Base-by-base conservation (phyloP, 768 basidiomycete species). In the Termitomyces sp. region DNA sequence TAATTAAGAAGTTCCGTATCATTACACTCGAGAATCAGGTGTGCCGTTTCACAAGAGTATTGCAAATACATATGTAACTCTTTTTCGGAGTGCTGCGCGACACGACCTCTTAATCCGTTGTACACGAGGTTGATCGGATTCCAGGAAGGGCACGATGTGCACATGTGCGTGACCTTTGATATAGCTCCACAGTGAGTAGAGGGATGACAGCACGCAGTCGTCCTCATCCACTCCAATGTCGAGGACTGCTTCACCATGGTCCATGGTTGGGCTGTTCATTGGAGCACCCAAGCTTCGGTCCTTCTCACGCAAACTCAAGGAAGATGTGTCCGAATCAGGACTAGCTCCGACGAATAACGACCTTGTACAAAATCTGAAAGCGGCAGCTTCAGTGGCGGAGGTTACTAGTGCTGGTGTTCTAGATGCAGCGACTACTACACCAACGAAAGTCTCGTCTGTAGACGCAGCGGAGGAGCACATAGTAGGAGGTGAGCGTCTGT, bases 231-330 rank as follows among this genome's bases (percentile, higher is more conserved):
- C 37, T 29, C 22, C 51, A 28, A 64, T 64, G 60, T 47, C 58
- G 42, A 55, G 26, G 20, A 47, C 53, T 6, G 44, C 33, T 31
- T 64, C 63, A 24, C 55, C 60, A 56, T 64, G 60, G 51, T 62
- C 60, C 10, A 56, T 64, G 45, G 53, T 64, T 7, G 60, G 60
- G n/a, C 22, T 62, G 54, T 54, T 64, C 24, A 64, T 62, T 47
- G 56, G 60, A 36, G 22, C 41, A 18, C 57, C 60, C 41, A 59
- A 58, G 42, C 54, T 60, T 41, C 62, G 59, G 3, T n/a, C 54
- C 22, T n/a, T 56, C 9, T 50, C 57, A 20, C 37, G 42, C 42
- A 57, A 51, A 15, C 50, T 9, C 31, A 59, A 51, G 18, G 50
- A 51, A 37, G 34, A 37, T 26, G 16, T 18, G 4, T 36, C 34